These are phyloP conservation scores for Candida michaelii DNA, from an alignment of 805 yeast genomes.

Conservation along the genomic window DNA sequence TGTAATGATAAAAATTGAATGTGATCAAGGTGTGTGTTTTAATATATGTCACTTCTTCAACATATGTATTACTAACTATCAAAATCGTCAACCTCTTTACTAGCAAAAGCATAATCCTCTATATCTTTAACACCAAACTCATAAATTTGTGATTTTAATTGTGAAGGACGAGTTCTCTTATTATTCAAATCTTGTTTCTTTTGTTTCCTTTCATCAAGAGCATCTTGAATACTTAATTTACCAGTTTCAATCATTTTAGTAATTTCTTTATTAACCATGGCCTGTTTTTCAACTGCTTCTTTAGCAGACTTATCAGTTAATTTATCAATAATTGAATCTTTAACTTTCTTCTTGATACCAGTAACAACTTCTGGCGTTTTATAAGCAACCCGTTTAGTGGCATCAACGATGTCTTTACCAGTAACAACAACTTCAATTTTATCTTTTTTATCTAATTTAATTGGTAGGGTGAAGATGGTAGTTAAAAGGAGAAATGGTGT, in stretches of 20 bases:
- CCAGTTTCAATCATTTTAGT: constrained; percentile 2
- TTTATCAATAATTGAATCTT: constrained; percentile 14
- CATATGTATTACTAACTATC: background rate
- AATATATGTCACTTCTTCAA: too few species aligned
- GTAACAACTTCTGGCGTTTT: constrained; percentile 19
- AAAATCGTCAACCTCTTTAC: background rate
- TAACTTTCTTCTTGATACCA: constrained; percentile 15
- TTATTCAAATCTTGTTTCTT: background rate
- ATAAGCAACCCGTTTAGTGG: constrained; percentile 16
- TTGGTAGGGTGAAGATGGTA: background rate
- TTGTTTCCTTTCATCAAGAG: background rate
- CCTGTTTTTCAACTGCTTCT: constrained; percentile 26
- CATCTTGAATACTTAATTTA: background rate
- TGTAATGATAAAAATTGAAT: too few species aligned
- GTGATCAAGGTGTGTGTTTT: too few species aligned
- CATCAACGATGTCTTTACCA: constrained; percentile 17
- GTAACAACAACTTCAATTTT: constrained; percentile 19
- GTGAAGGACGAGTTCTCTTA: constrained; percentile 1
- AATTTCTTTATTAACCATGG: constrained; percentile 4
- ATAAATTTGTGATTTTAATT: constrained; percentile 2
- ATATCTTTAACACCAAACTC: constrained; percentile 8
- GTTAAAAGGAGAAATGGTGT: background rate
- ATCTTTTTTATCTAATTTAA: constrained; percentile 7
- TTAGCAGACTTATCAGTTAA: constrained; percentile 13
- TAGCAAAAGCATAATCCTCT: background rate